phyloP scores from a whole-genome alignment of 495 filamentous ascomycete species.

The Clohesyomyces aquaticus region DNA sequence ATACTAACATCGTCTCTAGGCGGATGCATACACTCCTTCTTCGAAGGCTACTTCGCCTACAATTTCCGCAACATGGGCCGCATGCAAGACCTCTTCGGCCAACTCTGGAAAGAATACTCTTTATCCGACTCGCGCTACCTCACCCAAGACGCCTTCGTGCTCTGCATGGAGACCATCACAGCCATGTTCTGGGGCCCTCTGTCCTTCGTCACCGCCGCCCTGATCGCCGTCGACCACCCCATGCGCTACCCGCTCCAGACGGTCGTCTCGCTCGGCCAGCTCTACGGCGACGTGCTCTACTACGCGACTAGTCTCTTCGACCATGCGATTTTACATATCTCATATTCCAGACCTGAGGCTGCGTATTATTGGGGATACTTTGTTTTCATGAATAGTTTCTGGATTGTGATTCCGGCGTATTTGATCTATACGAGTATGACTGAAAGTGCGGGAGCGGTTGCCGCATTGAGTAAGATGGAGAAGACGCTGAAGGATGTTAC shows the following conservation, averaged over 20 bases:
- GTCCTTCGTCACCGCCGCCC: conserved; percentile 67
- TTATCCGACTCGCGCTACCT: conserved; percentile 83
- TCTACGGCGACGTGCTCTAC: conserved; percentile 86
- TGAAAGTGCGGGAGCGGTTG: conserved; percentile 27
- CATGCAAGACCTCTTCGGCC: conserved; percentile 68
- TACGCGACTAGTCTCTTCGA: conserved; percentile 80
- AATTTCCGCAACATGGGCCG: conserved; percentile 65
- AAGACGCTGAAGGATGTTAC: conserved; percentile 35
- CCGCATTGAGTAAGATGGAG: conserved; percentile 35
- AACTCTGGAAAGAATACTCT: conserved; percentile 89
- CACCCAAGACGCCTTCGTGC: conserved; percentile 75
- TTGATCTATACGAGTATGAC: conserved; percentile 30
- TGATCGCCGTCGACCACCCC: conserved; percentile 62
- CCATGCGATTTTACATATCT: conserved; percentile 57
- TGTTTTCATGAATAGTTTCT: conserved; percentile 81
- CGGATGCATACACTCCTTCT: conserved; percentile 73
- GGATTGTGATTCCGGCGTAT: conserved; percentile 72
- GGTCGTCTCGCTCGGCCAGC: conserved; percentile 74
- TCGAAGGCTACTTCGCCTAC: conserved; percentile 81
- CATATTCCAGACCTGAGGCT: conserved; percentile 74
- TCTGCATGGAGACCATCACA: conserved; percentile 84
- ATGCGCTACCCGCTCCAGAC: conserved; percentile 73
- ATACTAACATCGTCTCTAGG: conserved; percentile 48
- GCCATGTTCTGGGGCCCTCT: conserved; percentile 77
- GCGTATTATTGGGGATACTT: conserved; percentile 91